Conservation (phyloP, 2,329 filamentous ascomycete species). For the Penicillium expansum region DNA sequence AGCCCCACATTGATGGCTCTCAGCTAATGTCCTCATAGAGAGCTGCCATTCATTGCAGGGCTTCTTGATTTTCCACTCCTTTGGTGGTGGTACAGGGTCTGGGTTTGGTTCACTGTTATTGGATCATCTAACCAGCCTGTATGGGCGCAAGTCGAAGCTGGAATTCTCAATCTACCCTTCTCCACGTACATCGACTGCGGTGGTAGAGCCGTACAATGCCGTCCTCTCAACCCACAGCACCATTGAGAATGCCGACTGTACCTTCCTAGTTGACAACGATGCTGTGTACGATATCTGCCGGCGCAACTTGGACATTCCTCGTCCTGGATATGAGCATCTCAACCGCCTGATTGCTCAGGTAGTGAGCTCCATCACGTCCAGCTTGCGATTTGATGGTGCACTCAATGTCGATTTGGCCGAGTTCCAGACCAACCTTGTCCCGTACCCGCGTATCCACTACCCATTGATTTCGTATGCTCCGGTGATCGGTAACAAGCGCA, state of each 20-base stretch:
- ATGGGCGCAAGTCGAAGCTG: conserved; percentile 67
- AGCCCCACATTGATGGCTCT: conserved; percentile 13
- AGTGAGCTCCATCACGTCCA: conserved; percentile 65
- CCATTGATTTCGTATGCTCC: conserved; percentile 65
- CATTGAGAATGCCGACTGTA: conserved; percentile 66
- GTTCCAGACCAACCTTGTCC: conserved; percentile 68
- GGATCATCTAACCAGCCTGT: conserved; percentile 63
- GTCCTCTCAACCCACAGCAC: conserved; percentile 57
- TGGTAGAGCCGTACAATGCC: conserved; percentile 67
- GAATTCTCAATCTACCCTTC: conserved; percentile 66
- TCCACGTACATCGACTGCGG: conserved; percentile 62
- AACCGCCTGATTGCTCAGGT: conserved; percentile 67
- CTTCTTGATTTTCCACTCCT: conserved; percentile 68
- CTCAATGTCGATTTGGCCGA: conserved; percentile 67
- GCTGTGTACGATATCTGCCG: conserved; percentile 67
- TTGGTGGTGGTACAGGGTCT: conserved; percentile 66
- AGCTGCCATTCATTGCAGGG: conserved; percentile 66
- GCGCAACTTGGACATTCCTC: conserved; percentile 62
- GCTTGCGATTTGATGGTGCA: conserved; percentile 63
- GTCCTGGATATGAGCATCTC: conserved; percentile 62
- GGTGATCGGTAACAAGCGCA: conserved; percentile 67
- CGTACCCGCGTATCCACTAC: conserved; percentile 66
- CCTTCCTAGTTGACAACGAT: conserved; percentile 67
- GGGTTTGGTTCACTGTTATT: conserved; percentile 64
- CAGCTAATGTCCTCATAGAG: conserved; percentile 43